Percentiles rank a stretch among this genome's conserved stretches.
Evolutionary conservation across 1,284 basidiomycete genomes (phyloP).

Genomic region (Microbotryum intermedium): DNA sequence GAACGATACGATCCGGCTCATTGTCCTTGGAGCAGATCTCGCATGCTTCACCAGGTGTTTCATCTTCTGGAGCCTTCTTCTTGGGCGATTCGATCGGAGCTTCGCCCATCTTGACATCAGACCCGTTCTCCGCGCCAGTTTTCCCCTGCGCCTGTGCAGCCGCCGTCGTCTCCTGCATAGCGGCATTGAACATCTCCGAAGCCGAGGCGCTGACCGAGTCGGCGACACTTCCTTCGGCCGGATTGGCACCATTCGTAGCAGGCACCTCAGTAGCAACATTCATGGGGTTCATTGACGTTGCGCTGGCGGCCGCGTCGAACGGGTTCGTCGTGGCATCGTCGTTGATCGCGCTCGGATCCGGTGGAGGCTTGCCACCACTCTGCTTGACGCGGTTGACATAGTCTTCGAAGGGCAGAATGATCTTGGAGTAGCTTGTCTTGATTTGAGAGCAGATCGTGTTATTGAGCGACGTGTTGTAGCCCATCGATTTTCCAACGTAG

Average conservation of each 20-base stretch:
- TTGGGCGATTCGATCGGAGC: neutral
- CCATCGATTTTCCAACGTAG: conserved; percentile 28
- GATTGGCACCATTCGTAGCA: no score
- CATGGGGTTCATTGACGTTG: no score
- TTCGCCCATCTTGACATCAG: no score
- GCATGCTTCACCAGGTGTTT: conserved; percentile 48
- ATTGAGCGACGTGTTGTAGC: conserved; percentile 29
- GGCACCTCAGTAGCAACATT: no score
- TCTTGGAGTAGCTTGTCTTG: conserved; percentile 78
- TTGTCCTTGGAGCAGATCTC: conserved; percentile 54
- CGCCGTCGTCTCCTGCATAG: no score
- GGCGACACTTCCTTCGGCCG: no score
- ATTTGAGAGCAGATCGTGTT: conserved; percentile 77
- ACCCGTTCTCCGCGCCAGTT: no score
- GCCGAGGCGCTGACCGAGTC: no score
- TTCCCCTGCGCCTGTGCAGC: no score
- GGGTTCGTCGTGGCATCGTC: conserved; percentile 4
- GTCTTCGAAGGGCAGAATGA: conserved; percentile 89
- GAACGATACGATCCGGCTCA: conserved; percentile 65
- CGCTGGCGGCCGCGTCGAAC: no score
- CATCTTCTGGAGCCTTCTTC: neutral
- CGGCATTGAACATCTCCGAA: no score
- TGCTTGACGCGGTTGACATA: conserved; percentile 52
- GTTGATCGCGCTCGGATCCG: conserved; percentile 16
- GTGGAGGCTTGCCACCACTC: conserved; percentile 12